These are phyloP conservation scores for Marsdenia floribunda DNA, from an alignment of 257 asterid species.

Conservation along the genomic window DNA sequence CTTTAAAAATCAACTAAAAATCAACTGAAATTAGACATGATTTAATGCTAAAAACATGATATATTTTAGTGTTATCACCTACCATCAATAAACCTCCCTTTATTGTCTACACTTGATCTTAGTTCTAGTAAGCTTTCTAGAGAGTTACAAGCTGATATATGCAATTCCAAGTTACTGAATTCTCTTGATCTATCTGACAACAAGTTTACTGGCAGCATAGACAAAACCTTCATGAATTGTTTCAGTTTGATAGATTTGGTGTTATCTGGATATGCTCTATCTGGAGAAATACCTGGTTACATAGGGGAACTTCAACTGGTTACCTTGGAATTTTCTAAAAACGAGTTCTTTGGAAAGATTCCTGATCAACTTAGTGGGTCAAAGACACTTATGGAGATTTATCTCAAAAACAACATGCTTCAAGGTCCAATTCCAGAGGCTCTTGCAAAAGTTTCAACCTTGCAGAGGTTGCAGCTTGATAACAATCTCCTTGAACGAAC, in stretches of 20 bases:
- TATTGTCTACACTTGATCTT: too few relatives aligned
- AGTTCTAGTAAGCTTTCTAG: too few relatives aligned
- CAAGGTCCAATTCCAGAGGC: slow-evolving; percentile 43
- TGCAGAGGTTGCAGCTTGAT: slow-evolving; percentile 53
- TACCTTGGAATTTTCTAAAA: slow-evolving; percentile 53
- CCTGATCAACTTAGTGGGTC: slow-evolving; percentile 71
- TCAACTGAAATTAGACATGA: too few relatives aligned
- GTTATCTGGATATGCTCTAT: slow-evolving; percentile 50
- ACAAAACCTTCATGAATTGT: slow-evolving; percentile 42
- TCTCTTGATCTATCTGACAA: slow-evolving; percentile 47
- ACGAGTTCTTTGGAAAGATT: slow-evolving; percentile 48
- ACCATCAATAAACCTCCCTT: too few relatives aligned
- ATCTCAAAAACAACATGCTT: slow-evolving; percentile 42
- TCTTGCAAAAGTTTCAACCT: slow-evolving; percentile 27
- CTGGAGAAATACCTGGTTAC: slow-evolving; percentile 60
- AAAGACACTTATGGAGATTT: slow-evolving; percentile 48
- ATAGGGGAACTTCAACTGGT: slow-evolving; percentile 51
- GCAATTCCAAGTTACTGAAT: background rate
- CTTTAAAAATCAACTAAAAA: too few relatives aligned
- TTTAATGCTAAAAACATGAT: too few relatives aligned
- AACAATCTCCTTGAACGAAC: slow-evolving; percentile 51
- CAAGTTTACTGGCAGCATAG: slow-evolving; percentile 50
- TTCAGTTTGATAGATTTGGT: slow-evolving; percentile 39
- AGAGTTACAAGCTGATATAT: too few relatives aligned
- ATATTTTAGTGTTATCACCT: too few relatives aligned